Evolutionary conservation across 208 protist genomes (phyloP).

Genomic region (Kentomonas sorsogonicus): DNA sequence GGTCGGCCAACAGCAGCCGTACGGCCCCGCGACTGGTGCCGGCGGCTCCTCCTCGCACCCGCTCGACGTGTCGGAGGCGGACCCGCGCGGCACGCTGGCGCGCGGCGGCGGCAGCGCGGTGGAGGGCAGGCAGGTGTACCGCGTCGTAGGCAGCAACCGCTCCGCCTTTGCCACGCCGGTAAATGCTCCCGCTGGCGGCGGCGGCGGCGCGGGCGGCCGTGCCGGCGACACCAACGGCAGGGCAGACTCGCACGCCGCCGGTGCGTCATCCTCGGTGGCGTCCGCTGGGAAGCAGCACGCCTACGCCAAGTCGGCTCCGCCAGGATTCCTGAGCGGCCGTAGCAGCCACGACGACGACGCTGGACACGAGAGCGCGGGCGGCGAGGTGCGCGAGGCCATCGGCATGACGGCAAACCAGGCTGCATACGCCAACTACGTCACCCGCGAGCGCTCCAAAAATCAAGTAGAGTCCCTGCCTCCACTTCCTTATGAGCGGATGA

Average conservation of each 20-base stretch:
- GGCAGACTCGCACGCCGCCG: too few species aligned
- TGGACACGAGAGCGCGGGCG: background rate
- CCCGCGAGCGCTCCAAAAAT: slow-evolving; percentile 35
- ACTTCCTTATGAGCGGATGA: slow-evolving; percentile 44
- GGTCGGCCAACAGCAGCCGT: too few species aligned
- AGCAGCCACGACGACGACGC: background rate
- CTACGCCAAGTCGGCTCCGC: background rate
- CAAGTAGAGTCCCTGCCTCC: slow-evolving; percentile 40
- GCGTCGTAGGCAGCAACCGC: slow-evolving; percentile 18
- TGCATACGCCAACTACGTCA: slow-evolving; percentile 51
- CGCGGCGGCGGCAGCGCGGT: background rate
- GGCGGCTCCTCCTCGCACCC: too few species aligned
- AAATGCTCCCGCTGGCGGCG: background rate
- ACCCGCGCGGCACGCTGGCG: background rate
- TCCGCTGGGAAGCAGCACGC: too few species aligned
- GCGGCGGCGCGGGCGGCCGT: too few species aligned
- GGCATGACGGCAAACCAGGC: slow-evolving; percentile 55
- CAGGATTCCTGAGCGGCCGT: too few species aligned
- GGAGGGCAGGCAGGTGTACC: slow-evolving; percentile 12
- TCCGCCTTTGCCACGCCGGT: slow-evolving; percentile 12
- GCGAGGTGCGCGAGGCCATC: slow-evolving; percentile 15
- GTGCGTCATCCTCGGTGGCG: too few species aligned
- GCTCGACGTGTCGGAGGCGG: background rate
- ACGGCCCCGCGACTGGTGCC: too few species aligned
- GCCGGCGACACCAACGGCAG: too few species aligned